These are phyloP conservation scores for Cytidiella melzeri DNA, from an alignment of 768 basidiomycete genomes.

Conservation along the genomic window DNA sequence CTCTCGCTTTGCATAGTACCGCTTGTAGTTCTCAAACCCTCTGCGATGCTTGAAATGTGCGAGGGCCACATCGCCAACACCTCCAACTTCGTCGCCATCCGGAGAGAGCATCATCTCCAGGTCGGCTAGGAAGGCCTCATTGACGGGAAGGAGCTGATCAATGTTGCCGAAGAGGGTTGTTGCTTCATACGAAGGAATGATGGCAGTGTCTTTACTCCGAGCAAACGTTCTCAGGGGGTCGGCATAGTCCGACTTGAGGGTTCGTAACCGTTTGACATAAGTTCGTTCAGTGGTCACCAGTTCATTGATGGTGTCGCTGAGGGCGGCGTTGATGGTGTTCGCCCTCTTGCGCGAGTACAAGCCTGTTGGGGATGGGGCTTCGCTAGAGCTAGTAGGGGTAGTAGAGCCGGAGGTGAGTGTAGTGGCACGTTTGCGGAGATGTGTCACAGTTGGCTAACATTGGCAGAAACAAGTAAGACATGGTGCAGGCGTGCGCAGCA, in stretches of 20 bases:
- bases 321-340: slow-evolving; percentile 55
- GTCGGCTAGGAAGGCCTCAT: slow-evolving; percentile 79
- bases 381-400: not conserved
- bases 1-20: slow-evolving; percentile 89
- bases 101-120: slow-evolving; percentile 72
- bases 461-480: not conserved
- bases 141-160: slow-evolving; percentile 83
- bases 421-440: slow-evolving; percentile 49
- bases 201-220: slow-evolving; percentile 74
- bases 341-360: slow-evolving; percentile 46
- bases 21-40: slow-evolving; percentile 88
- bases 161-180: slow-evolving; percentile 93
- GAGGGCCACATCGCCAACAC: slow-evolving; percentile 80
- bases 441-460: slow-evolving; percentile 15
- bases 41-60: slow-evolving; percentile 78
- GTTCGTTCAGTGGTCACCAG: slow-evolving; percentile 84
- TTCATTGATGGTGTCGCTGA: slow-evolving; percentile 76
- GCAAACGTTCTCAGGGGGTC: slow-evolving; percentile 87
- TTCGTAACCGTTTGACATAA: slow-evolving; percentile 78
- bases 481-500: not conserved
- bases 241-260: slow-evolving; percentile 84
- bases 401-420: slow-evolving; percentile 39
- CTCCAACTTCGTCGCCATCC: slow-evolving; percentile 48
- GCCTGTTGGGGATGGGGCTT: slow-evolving; percentile 10
- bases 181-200: slow-evolving; percentile 87